Evolutionary conservation across 1,284 basidiomycete genomes (phyloP), one percentile per base, ranked within the genome.

Genomic region (Earliella scabrosa): DNA sequence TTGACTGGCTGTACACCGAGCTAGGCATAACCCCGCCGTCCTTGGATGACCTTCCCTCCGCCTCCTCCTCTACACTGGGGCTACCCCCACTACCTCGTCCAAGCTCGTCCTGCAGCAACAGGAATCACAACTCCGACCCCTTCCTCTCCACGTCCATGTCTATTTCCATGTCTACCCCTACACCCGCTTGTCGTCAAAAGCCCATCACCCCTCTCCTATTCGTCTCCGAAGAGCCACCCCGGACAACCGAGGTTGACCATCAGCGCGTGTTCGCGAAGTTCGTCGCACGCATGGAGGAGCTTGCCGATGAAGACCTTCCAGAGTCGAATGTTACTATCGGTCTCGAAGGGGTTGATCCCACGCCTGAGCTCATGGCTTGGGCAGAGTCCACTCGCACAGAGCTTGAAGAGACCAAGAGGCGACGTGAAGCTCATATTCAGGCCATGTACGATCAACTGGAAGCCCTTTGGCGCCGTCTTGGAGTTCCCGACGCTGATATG

Each of bases 381-480:
- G 86, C 88, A 0, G 75, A 80, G 32, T 68, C 75, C 21, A 75
- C 83, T 27, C 81, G 78, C n/a, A 63, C 73, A 0, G 81, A 83
- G n/a, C 77, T 95, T 27, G 85, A 87, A 58, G 85, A 87, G 13
- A 76, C 83, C 49, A 93, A 92, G 70, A 77, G 80, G 31, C 75
- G 80, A 27, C 79, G 92, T 14, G 91, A 93, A 66, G 73, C 82
- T 3, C 84, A 86, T 60, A 95, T 95, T 34, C 93, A 95, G 68
- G 80, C 84, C 1, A 87, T 94, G 79, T 95, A 93, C 67, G 92
- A 95, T 69, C 86, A 92, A 59, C 80, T 95, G 1, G 93, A 93
- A 66, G 82, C 82, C 0, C 77, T 95, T 3, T 95, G 93, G 93
- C 81, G 80, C 51, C 75, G 92, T 54, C 78, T 95, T 51, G 92